Conservation (phyloP, 2,329 filamentous ascomycete species). For the Ceratocystis cacaofunesta region DNA sequence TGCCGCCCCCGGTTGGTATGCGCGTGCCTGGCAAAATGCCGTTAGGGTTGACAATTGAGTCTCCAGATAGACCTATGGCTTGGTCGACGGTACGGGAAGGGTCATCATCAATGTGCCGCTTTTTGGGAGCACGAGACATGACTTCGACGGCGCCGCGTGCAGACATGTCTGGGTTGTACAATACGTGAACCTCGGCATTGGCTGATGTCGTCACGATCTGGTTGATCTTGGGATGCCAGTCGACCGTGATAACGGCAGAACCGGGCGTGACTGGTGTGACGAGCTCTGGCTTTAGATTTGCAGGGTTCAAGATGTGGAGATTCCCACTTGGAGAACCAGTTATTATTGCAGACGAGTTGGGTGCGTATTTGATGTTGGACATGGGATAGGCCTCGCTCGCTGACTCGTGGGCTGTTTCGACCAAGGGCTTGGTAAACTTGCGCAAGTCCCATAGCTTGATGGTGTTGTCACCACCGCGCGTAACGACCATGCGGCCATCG, state of each 20-base stretch:
- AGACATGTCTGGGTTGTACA: constrained; percentile 81
- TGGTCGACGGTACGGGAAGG: constrained; percentile 74
- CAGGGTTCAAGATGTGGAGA: constrained; percentile 85
- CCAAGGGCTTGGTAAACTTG: constrained; percentile 84
- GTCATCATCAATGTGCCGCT: constrained; percentile 89
- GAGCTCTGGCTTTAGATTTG: constrained; percentile 70
- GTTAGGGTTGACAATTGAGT: constrained; percentile 61
- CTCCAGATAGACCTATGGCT: constrained; percentile 64
- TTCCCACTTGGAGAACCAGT: constrained; percentile 77
- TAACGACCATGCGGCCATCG: constrained; percentile 82
- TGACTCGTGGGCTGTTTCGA: constrained; percentile 62
- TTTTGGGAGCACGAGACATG: constrained; percentile 87
- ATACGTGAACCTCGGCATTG: constrained; percentile 74
- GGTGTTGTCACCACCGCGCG: constrained; percentile 74
- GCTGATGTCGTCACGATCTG: constrained; percentile 91
- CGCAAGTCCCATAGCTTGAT: constrained; percentile 96
- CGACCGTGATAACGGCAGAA: constrained; percentile 64
- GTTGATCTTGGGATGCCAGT: constrained; percentile 91
- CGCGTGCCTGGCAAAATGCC: constrained; percentile 35
- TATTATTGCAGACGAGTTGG: constrained; percentile 68
- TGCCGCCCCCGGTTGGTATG: constrained; percentile 47
- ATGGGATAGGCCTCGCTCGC: constrained; percentile 73
- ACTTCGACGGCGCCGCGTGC: constrained; percentile 69
- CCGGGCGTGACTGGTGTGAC: constrained; percentile 80
- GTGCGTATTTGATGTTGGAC: constrained; percentile 79